Percentiles rank a stretch among this genome's conserved stretches.
These are phyloP conservation scores for Cinnamomum chago DNA, from an alignment of 164 flowering plant genomes.

Conservation along the genomic window DNA sequence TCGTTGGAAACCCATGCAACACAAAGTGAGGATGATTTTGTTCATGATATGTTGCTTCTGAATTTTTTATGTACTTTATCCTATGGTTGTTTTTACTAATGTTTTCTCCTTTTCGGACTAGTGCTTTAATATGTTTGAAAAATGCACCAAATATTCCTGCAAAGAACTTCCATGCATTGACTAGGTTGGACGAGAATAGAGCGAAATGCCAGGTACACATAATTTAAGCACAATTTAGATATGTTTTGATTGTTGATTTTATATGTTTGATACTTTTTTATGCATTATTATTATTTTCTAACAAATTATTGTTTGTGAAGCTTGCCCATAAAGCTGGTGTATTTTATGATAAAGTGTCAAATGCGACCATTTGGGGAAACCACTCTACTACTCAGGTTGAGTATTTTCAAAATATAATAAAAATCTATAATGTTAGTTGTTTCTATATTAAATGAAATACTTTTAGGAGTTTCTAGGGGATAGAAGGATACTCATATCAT, in stretches of 20 bases:
- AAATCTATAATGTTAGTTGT: not conserved
- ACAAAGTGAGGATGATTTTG: constrained; percentile 58
- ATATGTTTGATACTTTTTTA: not conserved
- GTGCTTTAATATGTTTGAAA: constrained; percentile 89
- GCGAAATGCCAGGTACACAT: constrained; percentile 86
- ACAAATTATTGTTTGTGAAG: constrained; percentile 38
- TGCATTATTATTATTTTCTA: not conserved
- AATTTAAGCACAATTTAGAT: not conserved
- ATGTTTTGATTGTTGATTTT: not conserved
- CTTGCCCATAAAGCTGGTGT: constrained; percentile 96
- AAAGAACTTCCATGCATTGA: constrained; percentile 92
- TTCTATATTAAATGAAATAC: not conserved
- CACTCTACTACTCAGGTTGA: constrained; percentile 97
- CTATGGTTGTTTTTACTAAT: constrained; percentile 7
- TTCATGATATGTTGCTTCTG: not conserved
- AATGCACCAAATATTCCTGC: constrained; percentile 93
- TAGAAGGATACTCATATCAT: not conserved
- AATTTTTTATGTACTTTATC: not conserved
- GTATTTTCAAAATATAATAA: not conserved
- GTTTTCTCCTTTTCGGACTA: constrained; percentile 22
- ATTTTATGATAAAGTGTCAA: constrained; percentile 92
- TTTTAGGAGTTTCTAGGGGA: not conserved
- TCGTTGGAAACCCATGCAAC: constrained; percentile 97
- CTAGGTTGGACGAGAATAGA: constrained; percentile 93
- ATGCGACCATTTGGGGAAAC: constrained; percentile 96